Evolutionary conservation across 805 yeast species (phyloP), one percentile per base, ranked within the genome.

Genomic region (Yarrowia porcina): DNA sequence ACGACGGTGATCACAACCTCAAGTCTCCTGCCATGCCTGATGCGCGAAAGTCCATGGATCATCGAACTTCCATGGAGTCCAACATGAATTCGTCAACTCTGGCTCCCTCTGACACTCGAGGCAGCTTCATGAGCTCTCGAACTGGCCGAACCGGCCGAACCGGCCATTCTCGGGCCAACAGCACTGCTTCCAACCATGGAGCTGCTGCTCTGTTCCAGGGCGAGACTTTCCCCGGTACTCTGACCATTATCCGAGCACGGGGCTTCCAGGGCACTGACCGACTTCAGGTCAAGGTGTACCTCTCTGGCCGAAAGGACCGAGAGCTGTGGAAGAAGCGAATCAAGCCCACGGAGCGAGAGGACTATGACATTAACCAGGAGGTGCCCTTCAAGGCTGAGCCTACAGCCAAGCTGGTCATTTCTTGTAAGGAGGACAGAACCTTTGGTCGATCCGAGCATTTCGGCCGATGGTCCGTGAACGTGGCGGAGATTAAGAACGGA

Each of bases 291-390:
- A 86, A 82, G 21, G 73, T 76, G 10, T 76, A 78, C 23, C 30
- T 73, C 7, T 68, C 67, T 8, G 56, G 67, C n/a, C 69, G 68
- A 66, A 80, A 76, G 66, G 78, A 77, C 59, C 87, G 83, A 69
- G 88, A 82, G 47, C 69, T 93, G 38, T 82, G 79, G 76, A 87
- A 84, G 72, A 83, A 85, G 73, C 71, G 79, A 20, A 71, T 76
- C 61, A 89, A 88, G 68, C 74, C 81, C 13, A 74, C 75, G 9
- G 75, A 76, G 86, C 85, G 33, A 9, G 54, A 59, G 20, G 27
- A 33, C 21, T 59, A 59, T 33, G 63, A 45, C 25, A 42, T 59
- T 12, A 25, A 42, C 18, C 45, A 42, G 54, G 38, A 27, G 35
- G 35, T 59, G 21, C 36, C 44, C 17, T 56, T 56, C 49, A 39